phyloP scores from a whole-genome alignment of 2,329 filamentous ascomycete species.

The Massarina eburnea region DNA sequence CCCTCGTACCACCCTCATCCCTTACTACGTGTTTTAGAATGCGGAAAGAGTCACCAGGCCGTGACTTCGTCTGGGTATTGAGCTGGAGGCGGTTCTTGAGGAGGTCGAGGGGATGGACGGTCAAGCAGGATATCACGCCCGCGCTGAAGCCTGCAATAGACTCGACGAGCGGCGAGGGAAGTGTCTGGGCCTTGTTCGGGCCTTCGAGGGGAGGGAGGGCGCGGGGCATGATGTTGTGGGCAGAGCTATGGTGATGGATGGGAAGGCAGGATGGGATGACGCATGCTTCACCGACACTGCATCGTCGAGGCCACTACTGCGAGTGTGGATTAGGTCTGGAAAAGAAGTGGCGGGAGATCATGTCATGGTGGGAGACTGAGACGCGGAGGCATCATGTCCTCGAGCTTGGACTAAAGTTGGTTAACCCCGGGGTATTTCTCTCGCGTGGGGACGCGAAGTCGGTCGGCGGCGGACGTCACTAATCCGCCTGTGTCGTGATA shows the following conservation, averaged over 20 bases:
- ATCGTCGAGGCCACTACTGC: not conserved
- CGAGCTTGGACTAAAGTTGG: not conserved
- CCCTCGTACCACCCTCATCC: conserved; percentile 61
- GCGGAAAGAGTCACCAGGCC: conserved; percentile 55
- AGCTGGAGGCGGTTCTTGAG: conserved; percentile 93
- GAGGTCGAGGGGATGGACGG: conserved; percentile 89
- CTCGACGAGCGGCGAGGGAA: conserved; percentile 75
- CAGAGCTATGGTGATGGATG: conserved; percentile 1
- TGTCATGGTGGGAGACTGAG: conserved; percentile 1
- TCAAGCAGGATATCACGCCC: conserved; percentile 81
- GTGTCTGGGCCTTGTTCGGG: conserved; percentile 40
- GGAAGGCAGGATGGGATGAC: conserved; percentile 5
- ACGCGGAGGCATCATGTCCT: not conserved
- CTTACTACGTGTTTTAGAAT: conserved; percentile 55
- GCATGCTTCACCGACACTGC: conserved; percentile 23
- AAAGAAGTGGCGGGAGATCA: not conserved
- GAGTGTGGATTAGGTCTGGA: not conserved
- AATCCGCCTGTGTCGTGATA: no score
- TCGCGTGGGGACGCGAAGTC: not conserved
- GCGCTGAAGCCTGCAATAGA: conserved; percentile 87
- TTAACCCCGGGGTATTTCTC: not conserved
- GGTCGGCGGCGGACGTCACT: no score
- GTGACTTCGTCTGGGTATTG: conserved; percentile 43
- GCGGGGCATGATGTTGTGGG: conserved; percentile 49
- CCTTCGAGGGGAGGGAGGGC: conserved; percentile 52